Evolutionary conservation across 2,329 filamentous ascomycete species (phyloP), one percentile per base, ranked within the genome.

Genomic region (Graphilbum sp.): DNA sequence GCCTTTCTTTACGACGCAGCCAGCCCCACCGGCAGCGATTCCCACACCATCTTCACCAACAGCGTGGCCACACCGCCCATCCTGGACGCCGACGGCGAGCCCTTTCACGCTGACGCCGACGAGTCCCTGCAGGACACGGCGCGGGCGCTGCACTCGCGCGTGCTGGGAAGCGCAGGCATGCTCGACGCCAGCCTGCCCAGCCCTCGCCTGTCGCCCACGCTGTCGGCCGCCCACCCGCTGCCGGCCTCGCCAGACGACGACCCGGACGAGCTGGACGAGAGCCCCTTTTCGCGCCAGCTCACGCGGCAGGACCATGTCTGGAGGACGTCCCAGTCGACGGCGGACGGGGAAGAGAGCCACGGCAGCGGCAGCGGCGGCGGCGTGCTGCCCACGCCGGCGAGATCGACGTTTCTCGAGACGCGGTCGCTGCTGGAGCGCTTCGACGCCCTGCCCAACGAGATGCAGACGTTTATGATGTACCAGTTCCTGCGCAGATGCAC

Each of bases 401-500:
- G 41, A 54, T 50, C 68, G 56, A 55, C 52, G 17, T 55, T 88
- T 17, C 71, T 87, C 59, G 83, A 92, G 49, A 81, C 88, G n/a
- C 82, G 82, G 8, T 72, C 69, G 15, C 83, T 98, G 67, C 62
- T 98, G 15, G 82, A 94, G 48, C 77, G 78, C 3, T 98, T 96
- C 50, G 88, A 96, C 54, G 72, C 80, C 7, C 81, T 98, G 68
- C 86, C 88, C 2, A 75, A 82, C 33, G 80, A 90, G 50, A 76
- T 98, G 71, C 90, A 98, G 59, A 82, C 81, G 0, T 93, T 93
- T 53, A 79, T 98, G 60, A 93, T 98, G 76, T 96, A 92, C 54
- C 88, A 98, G 53, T 75, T 98, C 39, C 69, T 98, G 20, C 79
- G 84, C 40, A 72, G 90, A 34, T 96, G 87, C 52, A 75, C 85